Conservation (phyloP, 202 grass and related monocot species). For the Dendrocalamus latiflorus region DNA sequence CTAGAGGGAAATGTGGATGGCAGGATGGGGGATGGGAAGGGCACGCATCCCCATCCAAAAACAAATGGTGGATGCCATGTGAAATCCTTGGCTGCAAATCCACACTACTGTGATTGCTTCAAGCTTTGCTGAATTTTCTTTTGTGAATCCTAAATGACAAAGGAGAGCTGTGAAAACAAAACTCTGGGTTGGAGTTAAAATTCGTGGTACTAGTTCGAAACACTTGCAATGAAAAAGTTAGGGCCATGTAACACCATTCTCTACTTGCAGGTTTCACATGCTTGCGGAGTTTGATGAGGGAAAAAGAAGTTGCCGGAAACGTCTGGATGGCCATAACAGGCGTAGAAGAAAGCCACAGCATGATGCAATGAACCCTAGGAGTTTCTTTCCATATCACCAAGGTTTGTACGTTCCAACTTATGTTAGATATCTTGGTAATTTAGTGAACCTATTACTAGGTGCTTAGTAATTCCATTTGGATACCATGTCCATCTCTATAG, state of each 20-base stretch:
- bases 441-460: background rate
- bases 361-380: slow-evolving; percentile 33
- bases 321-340: slow-evolving; percentile 67
- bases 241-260: background rate
- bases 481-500: background rate
- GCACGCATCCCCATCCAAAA: background rate
- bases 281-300: slow-evolving; percentile 62
- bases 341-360: slow-evolving; percentile 63
- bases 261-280: slow-evolving; percentile 54
- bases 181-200: background rate
- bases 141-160: background rate
- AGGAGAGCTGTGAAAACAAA: background rate
- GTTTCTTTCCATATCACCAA: slow-evolving; percentile 49
- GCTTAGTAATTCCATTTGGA: background rate
- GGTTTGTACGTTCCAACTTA: slow-evolving; percentile 26
- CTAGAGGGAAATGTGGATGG: background rate
- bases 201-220: background rate
- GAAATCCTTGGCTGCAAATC: background rate
- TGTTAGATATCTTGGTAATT: background rate
- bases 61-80: background rate
- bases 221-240: background rate
- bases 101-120: background rate
- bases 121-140: background rate
- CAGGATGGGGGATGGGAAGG: background rate
- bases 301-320: slow-evolving; percentile 72